These are phyloP conservation scores for Papiliotrema nemorosa DNA, from an alignment of 1,284 basidiomycete species.

Conservation along the genomic window DNA sequence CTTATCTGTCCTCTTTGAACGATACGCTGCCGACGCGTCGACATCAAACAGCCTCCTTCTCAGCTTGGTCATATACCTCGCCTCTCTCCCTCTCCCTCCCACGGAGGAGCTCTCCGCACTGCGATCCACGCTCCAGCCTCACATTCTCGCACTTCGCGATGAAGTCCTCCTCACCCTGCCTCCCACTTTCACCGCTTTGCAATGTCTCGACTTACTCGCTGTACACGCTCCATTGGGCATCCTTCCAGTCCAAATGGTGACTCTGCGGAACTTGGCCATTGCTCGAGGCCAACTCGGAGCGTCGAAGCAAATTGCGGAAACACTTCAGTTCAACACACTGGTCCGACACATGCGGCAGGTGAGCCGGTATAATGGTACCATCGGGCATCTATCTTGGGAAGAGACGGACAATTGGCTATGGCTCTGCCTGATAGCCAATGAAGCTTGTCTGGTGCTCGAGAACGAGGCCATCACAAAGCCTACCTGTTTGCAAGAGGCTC, in stretches of 20 bases:
- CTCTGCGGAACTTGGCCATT: constrained; percentile 26
- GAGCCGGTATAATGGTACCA: not conserved
- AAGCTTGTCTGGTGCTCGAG: constrained; percentile 27
- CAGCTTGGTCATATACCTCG: constrained; percentile 26
- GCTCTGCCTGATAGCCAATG: constrained; percentile 21
- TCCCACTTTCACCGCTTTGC: constrained; percentile 27
- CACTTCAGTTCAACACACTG: constrained; percentile 22
- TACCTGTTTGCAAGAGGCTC: constrained; percentile 13
- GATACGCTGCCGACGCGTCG: constrained; percentile 7
- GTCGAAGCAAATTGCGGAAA: constrained; percentile 13
- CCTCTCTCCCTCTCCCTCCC: constrained; percentile 21
- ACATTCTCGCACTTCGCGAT: constrained; percentile 24
- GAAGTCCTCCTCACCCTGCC: constrained; percentile 28
- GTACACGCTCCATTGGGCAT: constrained; percentile 37
- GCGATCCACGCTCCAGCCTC: constrained; percentile 20
- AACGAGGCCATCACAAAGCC: constrained; percentile 20
- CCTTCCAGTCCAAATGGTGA: constrained; percentile 30
- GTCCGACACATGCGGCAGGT: constrained; percentile 14
- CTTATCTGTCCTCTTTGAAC: constrained; percentile 21
- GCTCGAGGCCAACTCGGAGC: constrained; percentile 26
- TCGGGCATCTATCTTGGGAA: constrained; percentile 8
- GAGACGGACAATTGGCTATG: constrained; percentile 34
- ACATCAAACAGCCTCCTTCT: constrained; percentile 23
- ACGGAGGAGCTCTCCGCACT: constrained; percentile 11
- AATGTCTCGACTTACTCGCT: constrained; percentile 34